Evolutionary conservation across 2,329 filamentous ascomycete genomes (phyloP).

Genomic region (Capronia coronata): DNA sequence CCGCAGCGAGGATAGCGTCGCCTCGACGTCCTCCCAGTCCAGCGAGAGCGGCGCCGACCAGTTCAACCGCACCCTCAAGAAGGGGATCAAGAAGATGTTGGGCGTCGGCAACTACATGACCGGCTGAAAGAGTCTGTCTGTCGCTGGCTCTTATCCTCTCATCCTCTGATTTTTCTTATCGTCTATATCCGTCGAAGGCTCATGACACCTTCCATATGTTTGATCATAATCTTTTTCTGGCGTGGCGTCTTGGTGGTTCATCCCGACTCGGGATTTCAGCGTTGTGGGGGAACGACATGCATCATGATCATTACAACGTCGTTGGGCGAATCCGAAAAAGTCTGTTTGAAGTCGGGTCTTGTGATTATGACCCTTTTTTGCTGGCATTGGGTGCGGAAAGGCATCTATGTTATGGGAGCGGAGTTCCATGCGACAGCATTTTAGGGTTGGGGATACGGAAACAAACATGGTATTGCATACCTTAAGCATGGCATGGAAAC

Average conservation of each 20-base stretch:
- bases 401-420: too few species aligned
- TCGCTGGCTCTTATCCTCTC: too few species aligned
- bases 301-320: too few species aligned
- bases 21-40: slow-evolving; percentile 10
- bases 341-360: too few species aligned
- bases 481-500: neutral
- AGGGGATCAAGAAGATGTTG: slow-evolving; percentile 27
- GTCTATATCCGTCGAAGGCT: neutral
- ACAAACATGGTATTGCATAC: neutral
- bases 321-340: too few species aligned
- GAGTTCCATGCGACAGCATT: neutral
- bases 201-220: too few species aligned
- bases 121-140: too few species aligned
- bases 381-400: too few species aligned
- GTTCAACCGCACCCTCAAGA: slow-evolving; percentile 26
- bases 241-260: slow-evolving; percentile 12
- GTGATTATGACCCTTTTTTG: too few species aligned
- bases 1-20: slow-evolving; percentile 15
- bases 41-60: slow-evolving; percentile 27
- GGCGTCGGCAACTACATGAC: slow-evolving; percentile 15
- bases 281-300: too few species aligned
- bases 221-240: slow-evolving; percentile 9
- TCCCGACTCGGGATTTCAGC: neutral
- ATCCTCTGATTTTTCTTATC: neutral
- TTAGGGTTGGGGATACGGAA: neutral